phyloP scores from a whole-genome alignment of 345 rosid species.

The Heritiera fomes region DNA sequence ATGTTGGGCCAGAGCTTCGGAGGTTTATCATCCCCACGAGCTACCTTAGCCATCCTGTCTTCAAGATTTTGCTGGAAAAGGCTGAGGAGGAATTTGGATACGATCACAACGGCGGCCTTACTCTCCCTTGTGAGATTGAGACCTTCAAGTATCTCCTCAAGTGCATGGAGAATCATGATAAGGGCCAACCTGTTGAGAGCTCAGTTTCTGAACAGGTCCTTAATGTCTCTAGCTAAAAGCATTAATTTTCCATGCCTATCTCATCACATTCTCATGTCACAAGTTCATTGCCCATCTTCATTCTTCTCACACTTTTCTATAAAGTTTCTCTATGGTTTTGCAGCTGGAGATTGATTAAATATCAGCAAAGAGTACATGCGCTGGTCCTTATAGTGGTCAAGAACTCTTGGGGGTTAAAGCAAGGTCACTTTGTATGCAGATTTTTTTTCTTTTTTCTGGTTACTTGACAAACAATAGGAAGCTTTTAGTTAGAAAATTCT shows the following conservation, averaged over 20 bases:
- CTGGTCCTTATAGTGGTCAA: constrained; percentile 25
- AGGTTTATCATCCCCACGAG: constrained; percentile 89
- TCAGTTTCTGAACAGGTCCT: constrained; percentile 32
- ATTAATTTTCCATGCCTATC: not conserved
- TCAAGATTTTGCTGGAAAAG: constrained; percentile 84
- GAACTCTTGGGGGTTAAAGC: constrained; percentile 32
- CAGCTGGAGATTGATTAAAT: constrained; percentile 40
- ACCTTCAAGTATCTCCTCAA: constrained; percentile 85
- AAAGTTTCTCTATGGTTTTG: constrained; percentile 23
- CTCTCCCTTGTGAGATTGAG: constrained; percentile 95
- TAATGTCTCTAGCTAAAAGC: not conserved
- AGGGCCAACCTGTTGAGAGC: constrained; percentile 39
- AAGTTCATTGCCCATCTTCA: constrained; percentile 6
- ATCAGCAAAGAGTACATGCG: constrained; percentile 27
- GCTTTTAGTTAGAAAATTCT: constrained; percentile 33
- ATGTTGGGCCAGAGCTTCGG: constrained; percentile 86
- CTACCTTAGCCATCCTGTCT: constrained; percentile 82
- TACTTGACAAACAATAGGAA: constrained; percentile 30
- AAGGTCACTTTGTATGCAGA: constrained; percentile 36
- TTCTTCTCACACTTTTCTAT: not conserved
- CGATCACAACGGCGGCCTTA: constrained; percentile 80
- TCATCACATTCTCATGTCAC: not conserved
- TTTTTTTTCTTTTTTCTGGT: constrained; percentile 17
- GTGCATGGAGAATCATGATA: constrained; percentile 70
- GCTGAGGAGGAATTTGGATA: constrained; percentile 93